A percentile compares a stretch with the other conserved stretches of the same genome.
Evolutionary conservation across 495 filamentous ascomycete genomes (phyloP).

Genomic region (Poronia punctata): DNA sequence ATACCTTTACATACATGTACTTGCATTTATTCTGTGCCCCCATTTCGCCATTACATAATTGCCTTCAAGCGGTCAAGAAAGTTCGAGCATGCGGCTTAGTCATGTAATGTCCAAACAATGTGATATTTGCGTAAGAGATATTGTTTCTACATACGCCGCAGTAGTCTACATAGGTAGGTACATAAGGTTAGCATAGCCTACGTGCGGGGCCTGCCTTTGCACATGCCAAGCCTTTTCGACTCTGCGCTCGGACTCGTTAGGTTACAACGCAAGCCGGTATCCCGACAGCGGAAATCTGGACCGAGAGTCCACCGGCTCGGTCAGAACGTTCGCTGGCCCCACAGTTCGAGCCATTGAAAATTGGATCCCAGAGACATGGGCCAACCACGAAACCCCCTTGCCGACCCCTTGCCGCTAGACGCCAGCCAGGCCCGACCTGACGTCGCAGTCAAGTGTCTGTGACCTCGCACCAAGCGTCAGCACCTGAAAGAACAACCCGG

Average conservation of each 20-base stretch:
- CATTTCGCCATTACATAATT: too few species aligned
- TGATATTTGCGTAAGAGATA: too few species aligned
- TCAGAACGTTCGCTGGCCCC: neutral
- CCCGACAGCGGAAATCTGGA: slow-evolving; percentile 8
- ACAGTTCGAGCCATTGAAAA: neutral
- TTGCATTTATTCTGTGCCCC: too few species aligned
- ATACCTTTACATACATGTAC: too few species aligned
- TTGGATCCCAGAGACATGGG: neutral
- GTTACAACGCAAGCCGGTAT: slow-evolving; percentile 8
- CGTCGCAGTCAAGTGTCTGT: neutral
- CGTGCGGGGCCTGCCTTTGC: neutral
- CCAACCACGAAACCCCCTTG: slow-evolving; percentile 2
- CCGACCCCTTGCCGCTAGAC: slow-evolving; percentile 6
- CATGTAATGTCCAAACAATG: too few species aligned
- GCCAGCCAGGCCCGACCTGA: neutral
- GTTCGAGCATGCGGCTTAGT: too few species aligned
- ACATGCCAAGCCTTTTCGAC: neutral
- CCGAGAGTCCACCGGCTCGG: slow-evolving; percentile 8
- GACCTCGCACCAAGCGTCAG: slow-evolving; percentile 2
- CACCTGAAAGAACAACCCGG: slow-evolving; percentile 1
- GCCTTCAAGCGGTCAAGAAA: too few species aligned
- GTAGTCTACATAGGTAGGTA: neutral
- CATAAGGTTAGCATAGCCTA: neutral
- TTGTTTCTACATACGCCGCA: too few species aligned
- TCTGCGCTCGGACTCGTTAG: slow-evolving; percentile 3